Evolutionary conservation across 768 basidiomycete genomes (phyloP).

Genomic region (Tylopilus plumbeoviolaceoides): DNA sequence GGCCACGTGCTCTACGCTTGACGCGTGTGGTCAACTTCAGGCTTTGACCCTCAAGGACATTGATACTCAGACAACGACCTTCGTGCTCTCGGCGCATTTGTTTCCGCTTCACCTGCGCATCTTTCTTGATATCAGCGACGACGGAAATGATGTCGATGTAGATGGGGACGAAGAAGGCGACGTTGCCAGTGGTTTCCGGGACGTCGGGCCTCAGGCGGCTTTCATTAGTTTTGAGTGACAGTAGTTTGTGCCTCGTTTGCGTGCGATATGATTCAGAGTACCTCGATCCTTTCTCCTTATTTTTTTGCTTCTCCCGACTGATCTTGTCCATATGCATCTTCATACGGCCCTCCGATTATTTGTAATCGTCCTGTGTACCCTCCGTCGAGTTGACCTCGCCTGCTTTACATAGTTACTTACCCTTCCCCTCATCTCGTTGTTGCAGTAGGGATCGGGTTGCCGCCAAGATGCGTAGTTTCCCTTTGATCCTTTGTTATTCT

Average conservation of each 20-base stretch:
- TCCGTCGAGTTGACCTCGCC: too few species aligned
- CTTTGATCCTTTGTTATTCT: not conserved
- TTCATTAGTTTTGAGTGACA: not conserved
- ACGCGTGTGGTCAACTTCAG: slow-evolving; percentile 3
- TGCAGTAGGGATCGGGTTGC: not conserved
- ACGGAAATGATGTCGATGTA: not conserved
- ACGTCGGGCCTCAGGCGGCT: not conserved
- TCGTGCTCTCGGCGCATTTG: slow-evolving; percentile 2
- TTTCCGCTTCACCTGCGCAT: slow-evolving; percentile 12
- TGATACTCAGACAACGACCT: not conserved
- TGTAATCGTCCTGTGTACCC: too few species aligned
- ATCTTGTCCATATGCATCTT: too few species aligned
- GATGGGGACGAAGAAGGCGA: not conserved
- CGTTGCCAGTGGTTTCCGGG: not conserved
- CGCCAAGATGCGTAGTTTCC: not conserved
- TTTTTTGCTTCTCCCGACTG: too few species aligned
- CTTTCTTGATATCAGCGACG: slow-evolving; percentile 15
- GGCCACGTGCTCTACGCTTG: slow-evolving; percentile 5
- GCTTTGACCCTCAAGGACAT: slow-evolving; percentile 13
- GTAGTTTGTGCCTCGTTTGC: too few species aligned
- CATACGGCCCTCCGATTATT: too few species aligned
- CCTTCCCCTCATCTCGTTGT: not conserved
- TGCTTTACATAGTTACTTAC: not conserved
- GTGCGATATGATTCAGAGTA: not conserved
- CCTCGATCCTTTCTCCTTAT: not conserved